Base-by-base conservation (phyloP, 75 land plant species). In the Pinus taeda region DNA sequence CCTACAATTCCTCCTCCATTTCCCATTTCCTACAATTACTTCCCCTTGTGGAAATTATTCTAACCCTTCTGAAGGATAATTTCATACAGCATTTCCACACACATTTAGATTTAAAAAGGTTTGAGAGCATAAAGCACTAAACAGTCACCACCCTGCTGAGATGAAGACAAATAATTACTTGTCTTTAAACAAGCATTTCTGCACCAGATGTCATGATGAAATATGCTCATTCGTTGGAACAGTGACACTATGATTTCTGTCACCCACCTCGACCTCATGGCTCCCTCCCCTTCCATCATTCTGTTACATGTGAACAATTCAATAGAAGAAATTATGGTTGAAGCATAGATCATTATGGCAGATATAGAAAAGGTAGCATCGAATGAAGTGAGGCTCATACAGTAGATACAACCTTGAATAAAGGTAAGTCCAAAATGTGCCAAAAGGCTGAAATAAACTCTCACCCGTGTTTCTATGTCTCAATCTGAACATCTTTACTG, bases 191-290 rank as follows among this genome's bases (percentile, higher is more conserved):
- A 18, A 39, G 11, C 71, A 69, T 39, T 37, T n/a, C 71, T 6
- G 53, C n/a, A 39, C 6, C 45, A 37, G 49, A 69, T 33, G 42
- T 69, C 71, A 69, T 9, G 71, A 69, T 39, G 71, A 69, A 69
- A 69, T 69, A 45, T 69, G 49, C 71, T 53, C 71, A 69, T 69
- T 69, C 13, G 53, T 45, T 69, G 71, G 22, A 69, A 69, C 53
- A n/a, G 71, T 1, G 53, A 45, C 53, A 69, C 20, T 45, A 3
- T 69, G 71, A 20, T 69, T 69, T 37, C 42, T 36, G 21, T 69
- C 71, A 37, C 22, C 71, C 49, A 69, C n/a, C 21, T 69, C 49
- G 2, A 53, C 18, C 21, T 69, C 71, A 69, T 69, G 71, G 53
- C 53, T 69, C 71, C 42, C 71, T 69, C 21, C 22, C 71, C 53